Percentiles rank a stretch among this genome's conserved stretches.
Conservation (phyloP, 768 basidiomycete species). For the Pleurotus giganteus region DNA sequence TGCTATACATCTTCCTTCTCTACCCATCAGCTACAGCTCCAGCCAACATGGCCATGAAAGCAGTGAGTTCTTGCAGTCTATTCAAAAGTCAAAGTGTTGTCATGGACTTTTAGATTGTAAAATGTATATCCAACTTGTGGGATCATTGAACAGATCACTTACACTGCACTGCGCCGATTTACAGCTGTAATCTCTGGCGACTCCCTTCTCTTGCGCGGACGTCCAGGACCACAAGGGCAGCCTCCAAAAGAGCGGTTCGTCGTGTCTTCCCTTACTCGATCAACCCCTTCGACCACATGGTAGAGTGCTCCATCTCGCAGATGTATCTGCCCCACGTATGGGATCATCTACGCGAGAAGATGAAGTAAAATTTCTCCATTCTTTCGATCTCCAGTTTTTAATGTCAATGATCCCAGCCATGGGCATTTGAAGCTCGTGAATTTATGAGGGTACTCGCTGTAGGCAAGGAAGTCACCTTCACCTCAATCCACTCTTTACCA, state of each 20-base stretch:
- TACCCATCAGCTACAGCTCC: neutral
- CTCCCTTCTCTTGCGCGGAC: conserved; percentile 79
- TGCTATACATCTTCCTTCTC: neutral
- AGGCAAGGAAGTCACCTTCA: conserved; percentile 89
- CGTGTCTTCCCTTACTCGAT: conserved; percentile 6
- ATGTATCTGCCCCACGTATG: conserved; percentile 79
- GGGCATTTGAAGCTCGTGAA: conserved; percentile 93
- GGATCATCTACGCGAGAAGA: conserved; percentile 85
- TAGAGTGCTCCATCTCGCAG: conserved; percentile 89
- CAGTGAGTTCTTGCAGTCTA: conserved; percentile 42
- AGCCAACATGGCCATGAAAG: conserved; percentile 66
- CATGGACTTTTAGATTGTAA: conserved; percentile 47
- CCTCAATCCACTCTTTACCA: conserved; percentile 76
- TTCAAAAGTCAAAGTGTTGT: conserved; percentile 1
- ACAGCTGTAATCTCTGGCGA: conserved; percentile 90
- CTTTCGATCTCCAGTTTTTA: neutral
- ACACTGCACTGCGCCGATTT: neutral
- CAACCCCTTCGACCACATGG: conserved; percentile 11
- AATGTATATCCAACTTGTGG: conserved; percentile 42
- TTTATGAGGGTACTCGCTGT: conserved; percentile 82
- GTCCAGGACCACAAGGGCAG: conserved; percentile 78
- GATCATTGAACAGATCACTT: no score
- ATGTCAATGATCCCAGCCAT: conserved; percentile 48
- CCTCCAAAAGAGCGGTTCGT: conserved; percentile 85
- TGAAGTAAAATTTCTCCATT: conserved; percentile 52